Conservation (phyloP, 164 flowering plant species). For the Malania oleifera region DNA sequence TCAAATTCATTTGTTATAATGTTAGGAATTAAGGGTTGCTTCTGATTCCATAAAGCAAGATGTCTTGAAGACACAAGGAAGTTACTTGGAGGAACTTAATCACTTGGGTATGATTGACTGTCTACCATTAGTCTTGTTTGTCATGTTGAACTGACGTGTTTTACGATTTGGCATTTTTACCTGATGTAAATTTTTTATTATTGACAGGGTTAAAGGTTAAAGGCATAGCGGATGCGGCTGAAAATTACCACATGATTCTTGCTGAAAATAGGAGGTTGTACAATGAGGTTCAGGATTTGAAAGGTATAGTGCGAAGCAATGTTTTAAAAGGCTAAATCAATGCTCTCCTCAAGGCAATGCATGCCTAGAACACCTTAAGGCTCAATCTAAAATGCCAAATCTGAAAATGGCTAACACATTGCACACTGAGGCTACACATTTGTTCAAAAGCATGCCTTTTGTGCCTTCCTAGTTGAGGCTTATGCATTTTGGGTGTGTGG, state of each 20-base stretch:
- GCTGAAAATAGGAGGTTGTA: slow-evolving; percentile 83
- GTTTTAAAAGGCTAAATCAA: too few relatives aligned
- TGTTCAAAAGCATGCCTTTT: too few relatives aligned
- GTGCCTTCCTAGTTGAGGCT: too few relatives aligned
- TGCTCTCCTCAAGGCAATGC: too few relatives aligned
- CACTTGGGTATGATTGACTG: slow-evolving; percentile 47
- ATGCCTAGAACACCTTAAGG: too few relatives aligned
- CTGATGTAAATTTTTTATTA: not conserved
- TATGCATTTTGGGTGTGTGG: too few relatives aligned
- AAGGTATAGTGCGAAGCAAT: slow-evolving; percentile 53
- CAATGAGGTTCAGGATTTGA: slow-evolving; percentile 94
- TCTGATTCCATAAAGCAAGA: slow-evolving; percentile 63
- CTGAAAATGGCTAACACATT: too few relatives aligned
- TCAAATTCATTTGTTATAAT: slow-evolving; percentile 11
- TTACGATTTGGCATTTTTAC: slow-evolving; percentile 4
- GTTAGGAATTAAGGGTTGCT: slow-evolving; percentile 55
- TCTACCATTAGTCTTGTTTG: slow-evolving; percentile 2
- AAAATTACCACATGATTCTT: slow-evolving; percentile 76
- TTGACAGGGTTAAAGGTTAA: slow-evolving; percentile 62
- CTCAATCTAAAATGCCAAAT: too few relatives aligned
- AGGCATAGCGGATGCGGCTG: slow-evolving; percentile 68
- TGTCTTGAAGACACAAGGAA: slow-evolving; percentile 37
- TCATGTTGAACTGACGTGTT: too few relatives aligned
- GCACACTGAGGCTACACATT: too few relatives aligned
- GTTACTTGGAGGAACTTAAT: slow-evolving; percentile 53